Conservation (phyloP, 306 rosid species). For the Casuarina glauca region DNA sequence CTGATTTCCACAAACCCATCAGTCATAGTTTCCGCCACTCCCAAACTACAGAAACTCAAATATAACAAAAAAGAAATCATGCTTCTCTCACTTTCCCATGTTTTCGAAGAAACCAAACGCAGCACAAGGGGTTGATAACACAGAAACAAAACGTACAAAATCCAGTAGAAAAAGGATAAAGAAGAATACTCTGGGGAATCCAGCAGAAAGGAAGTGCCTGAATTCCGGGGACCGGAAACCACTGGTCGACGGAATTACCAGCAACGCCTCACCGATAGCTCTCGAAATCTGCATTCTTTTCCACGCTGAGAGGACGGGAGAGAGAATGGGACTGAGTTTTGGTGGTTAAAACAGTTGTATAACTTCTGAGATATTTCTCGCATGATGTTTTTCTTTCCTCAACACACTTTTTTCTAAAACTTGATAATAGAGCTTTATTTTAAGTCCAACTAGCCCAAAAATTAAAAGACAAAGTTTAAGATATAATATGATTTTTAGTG, state of each 20-base stretch:
- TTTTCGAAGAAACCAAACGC: neutral
- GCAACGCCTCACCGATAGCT: conserved; percentile 61
- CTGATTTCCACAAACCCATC: neutral
- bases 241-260: conserved; percentile 57
- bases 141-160: neutral
- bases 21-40: neutral
- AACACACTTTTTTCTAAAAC: too few species aligned
- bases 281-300: conserved; percentile 70
- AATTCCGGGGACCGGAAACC: conserved; percentile 53
- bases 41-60: neutral
- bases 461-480: too few species aligned
- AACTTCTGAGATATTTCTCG: neutral
- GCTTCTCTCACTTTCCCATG: neutral
- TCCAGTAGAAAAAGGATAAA: neutral
- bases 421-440: too few species aligned
- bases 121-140: neutral
- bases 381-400: neutral
- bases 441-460: too few species aligned
- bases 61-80: neutral
- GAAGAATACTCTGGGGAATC: conserved; percentile 60
- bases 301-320: neutral
- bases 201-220: conserved; percentile 50
- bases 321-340: neutral
- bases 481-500: too few species aligned
- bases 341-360: neutral